Conservation (phyloP, 1,284 basidiomycete species). For the Irpex lacteus region DNA sequence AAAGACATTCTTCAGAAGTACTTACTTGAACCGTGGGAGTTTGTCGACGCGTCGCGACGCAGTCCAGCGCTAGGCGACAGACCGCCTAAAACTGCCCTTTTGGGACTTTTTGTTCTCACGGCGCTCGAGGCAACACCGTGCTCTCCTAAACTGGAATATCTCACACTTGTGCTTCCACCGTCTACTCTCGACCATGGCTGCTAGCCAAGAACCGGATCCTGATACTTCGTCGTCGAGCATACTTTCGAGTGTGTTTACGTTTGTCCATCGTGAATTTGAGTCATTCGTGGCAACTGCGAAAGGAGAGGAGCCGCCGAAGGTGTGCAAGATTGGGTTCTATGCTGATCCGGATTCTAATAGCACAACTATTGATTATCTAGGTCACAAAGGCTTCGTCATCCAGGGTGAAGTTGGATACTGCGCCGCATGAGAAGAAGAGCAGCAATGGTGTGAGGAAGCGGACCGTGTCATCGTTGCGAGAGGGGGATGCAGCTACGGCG, state of each 20-base stretch:
- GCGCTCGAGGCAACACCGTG: background rate
- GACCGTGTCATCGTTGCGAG: conserved; percentile 13
- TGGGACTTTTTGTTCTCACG: background rate
- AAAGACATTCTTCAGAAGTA: background rate
- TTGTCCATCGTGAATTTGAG: conserved; percentile 67
- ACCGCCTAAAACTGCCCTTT: background rate
- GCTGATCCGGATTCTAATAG: background rate
- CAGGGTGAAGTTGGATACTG: conserved; percentile 23
- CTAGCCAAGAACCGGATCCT: conserved; percentile 22
- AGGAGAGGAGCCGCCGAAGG: conserved; percentile 36
- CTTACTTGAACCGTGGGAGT: background rate
- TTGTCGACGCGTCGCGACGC: background rate
- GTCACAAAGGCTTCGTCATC: conserved; percentile 26
- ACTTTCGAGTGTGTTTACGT: conserved; percentile 62
- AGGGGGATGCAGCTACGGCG: conserved; percentile 18
- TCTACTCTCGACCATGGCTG: conserved; percentile 1
- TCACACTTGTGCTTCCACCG: background rate
- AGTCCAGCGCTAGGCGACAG: background rate
- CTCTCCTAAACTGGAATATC: background rate
- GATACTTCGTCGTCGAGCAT: conserved; percentile 36
- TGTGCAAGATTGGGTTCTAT: conserved; percentile 7
- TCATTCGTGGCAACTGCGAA: conserved; percentile 68
- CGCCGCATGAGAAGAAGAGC: conserved; percentile 10
- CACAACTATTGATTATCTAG: background rate
- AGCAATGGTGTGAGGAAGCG: conserved; percentile 14